These are phyloP conservation scores for Termitomyces sp. DNA, from an alignment of 768 basidiomycete genomes.

Conservation along the genomic window DNA sequence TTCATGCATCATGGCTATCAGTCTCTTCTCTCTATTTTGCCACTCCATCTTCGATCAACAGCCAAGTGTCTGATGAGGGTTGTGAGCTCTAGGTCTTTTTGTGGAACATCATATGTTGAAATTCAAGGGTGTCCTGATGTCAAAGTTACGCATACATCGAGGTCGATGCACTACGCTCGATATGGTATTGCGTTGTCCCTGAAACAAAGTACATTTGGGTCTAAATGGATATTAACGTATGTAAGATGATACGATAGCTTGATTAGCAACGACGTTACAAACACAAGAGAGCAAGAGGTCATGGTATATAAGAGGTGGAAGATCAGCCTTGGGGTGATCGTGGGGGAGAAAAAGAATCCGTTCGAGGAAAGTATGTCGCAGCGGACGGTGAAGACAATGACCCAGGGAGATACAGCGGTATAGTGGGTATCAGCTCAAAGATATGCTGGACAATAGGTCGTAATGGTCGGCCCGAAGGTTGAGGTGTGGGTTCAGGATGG, in stretches of 20 bases:
- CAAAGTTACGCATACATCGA: no score
- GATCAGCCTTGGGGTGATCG: slow-evolving; percentile 43
- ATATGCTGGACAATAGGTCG: slow-evolving; percentile 64
- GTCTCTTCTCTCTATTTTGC: no score
- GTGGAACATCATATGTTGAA: no score
- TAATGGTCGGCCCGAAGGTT: slow-evolving; percentile 28
- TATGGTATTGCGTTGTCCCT: no score
- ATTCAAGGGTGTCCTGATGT: no score
- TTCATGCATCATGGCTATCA: no score
- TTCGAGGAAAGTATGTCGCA: slow-evolving; percentile 44
- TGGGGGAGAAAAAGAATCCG: slow-evolving; percentile 41
- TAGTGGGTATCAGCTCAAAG: slow-evolving; percentile 73
- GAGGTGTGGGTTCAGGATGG: slow-evolving; percentile 37
- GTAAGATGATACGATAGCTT: slow-evolving; percentile 3
- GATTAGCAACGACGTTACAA: not conserved
- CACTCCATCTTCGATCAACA: no score
- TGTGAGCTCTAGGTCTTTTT: no score
- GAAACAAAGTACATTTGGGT: no score
- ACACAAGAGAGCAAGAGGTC: not conserved
- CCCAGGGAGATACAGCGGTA: slow-evolving; percentile 64
- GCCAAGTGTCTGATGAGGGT: no score
- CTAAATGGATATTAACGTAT: not conserved
- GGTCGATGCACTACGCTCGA: no score
- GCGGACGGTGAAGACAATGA: slow-evolving; percentile 50
- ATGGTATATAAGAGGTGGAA: slow-evolving; percentile 8